Evolutionary conservation across 2,329 filamentous ascomycete species (phyloP).

Genomic region (Elsinoe ampelina): DNA sequence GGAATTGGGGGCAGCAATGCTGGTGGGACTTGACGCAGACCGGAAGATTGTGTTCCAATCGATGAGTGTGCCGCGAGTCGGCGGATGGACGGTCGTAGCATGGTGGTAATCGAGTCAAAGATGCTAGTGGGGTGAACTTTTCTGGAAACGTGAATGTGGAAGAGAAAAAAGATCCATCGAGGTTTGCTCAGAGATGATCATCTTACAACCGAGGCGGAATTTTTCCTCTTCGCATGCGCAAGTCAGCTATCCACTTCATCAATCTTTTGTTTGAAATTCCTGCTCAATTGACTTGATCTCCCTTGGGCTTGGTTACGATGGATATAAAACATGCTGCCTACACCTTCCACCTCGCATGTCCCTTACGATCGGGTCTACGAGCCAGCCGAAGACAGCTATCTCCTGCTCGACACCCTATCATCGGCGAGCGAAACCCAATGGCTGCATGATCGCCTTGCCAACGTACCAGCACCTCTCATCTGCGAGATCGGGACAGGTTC

Average conservation of each 20-base stretch:
- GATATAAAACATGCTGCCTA: conserved; percentile 65
- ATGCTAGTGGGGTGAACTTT: too few species aligned
- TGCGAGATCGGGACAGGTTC: conserved; percentile 87
- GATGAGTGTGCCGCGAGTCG: conserved; percentile 27
- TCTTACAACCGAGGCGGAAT: conserved; percentile 1
- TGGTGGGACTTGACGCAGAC: conserved; percentile 41
- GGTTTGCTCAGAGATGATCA: background rate
- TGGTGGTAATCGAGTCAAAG: background rate
- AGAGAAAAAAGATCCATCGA: background rate
- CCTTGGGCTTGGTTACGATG: background rate
- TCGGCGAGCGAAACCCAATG: conserved; percentile 58
- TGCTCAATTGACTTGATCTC: background rate
- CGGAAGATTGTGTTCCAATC: conserved; percentile 25
- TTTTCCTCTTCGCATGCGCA: background rate
- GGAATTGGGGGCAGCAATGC: conserved; percentile 80
- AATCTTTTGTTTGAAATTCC: too few species aligned
- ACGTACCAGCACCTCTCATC: conserved; percentile 44
- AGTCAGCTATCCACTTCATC: too few species aligned
- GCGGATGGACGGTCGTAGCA: background rate
- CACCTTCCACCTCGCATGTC: conserved; percentile 86
- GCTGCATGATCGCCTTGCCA: conserved; percentile 53
- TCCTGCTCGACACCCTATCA: conserved; percentile 85
- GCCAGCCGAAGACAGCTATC: conserved; percentile 89
- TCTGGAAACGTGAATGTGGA: too few species aligned
- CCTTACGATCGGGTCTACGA: conserved; percentile 85